Evolutionary conservation across 2,329 filamentous ascomycete genomes (phyloP).

Genomic region (Monosporascus sp.): DNA sequence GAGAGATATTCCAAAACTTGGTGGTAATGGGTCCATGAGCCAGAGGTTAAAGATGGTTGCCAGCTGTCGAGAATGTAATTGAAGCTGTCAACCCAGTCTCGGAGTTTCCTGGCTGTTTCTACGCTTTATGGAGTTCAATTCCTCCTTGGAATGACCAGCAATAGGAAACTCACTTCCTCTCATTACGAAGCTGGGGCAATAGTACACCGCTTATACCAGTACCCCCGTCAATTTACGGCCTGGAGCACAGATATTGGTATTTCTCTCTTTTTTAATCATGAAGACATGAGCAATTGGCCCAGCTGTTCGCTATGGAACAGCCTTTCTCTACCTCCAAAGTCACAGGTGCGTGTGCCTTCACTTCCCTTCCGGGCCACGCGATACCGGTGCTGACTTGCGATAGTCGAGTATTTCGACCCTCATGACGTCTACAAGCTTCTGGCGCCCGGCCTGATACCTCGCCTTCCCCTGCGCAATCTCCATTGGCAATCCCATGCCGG

Average conservation of each 20-base stretch:
- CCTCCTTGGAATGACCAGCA: not conserved
- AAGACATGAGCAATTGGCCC: slow-evolving; percentile 17
- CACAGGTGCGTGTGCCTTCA: slow-evolving; percentile 49
- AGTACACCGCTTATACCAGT: not conserved
- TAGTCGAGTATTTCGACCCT: slow-evolving; percentile 96
- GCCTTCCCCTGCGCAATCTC: slow-evolving; percentile 82
- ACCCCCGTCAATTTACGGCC: too few species aligned
- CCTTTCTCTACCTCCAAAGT: slow-evolving; percentile 70
- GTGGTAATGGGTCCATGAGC: too few species aligned
- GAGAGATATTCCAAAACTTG: too few species aligned
- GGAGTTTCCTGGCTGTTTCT: not conserved
- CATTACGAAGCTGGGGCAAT: too few species aligned
- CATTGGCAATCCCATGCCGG: slow-evolving; percentile 96
- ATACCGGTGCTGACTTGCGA: slow-evolving; percentile 8
- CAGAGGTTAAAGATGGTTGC: too few species aligned
- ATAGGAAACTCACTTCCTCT: too few species aligned
- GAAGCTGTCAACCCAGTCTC: too few species aligned
- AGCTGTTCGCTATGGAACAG: slow-evolving; percentile 55
- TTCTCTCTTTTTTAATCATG: slow-evolving; percentile 19
- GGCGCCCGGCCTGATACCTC: slow-evolving; percentile 68
- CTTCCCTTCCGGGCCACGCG: slow-evolving; percentile 2
- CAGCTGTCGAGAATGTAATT: too few species aligned
- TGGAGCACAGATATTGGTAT: too few species aligned
- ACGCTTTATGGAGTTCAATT: not conserved
- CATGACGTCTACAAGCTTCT: slow-evolving; percentile 81